Evolutionary conservation across 495 filamentous ascomycete species (phyloP), one percentile per base, ranked within the genome.

Genomic region (Hyaloscypha variabilis): DNA sequence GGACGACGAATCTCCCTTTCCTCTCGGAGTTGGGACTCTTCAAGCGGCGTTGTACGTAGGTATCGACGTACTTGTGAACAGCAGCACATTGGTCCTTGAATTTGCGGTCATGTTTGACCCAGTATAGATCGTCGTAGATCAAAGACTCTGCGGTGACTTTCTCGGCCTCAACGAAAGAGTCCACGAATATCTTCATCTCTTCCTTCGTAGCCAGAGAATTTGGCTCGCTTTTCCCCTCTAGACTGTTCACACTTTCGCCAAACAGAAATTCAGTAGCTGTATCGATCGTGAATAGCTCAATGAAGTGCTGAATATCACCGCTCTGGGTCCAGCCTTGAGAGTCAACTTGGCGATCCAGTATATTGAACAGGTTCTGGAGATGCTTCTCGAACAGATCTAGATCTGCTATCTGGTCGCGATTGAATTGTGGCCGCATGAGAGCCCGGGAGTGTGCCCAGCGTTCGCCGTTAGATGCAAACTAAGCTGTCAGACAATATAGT

Each of bases 221-320:
- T 54, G 14, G 25, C 29, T 63, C 13, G 24, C 11, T 46, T 30
- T 54, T 52, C 60, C 50, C 26, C 6, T 25, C 50, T 46, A 62
- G 60, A 17, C n/a, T 34, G n/a, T 63, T 25, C 21, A 29, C 23
- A 39, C 53, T 63, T 59, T 85, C 79, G 5, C 90, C 89, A 54
- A 91, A 87, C 4, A 93, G 76, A 70, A 93, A 88, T 66, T 92
- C 87, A 0, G 88, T 91, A 0, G 88, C 82, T 0, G 88, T 78
- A 69, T 93, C 90, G 13, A 92, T 76, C 1, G 88, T 89, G 50
- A 89, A 69, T 24, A 73, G 62, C 73, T 83, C 87, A 71, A 93
- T 88, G 6, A 90, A 72, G 1, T 81, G 76, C 68, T 88, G 86
- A 6, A 93, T 73, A 71, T 91, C 84, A 19, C 77, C 72, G 34